Base-by-base conservation (phyloP, 2,329 filamentous ascomycete species). In the Zymoseptoria passerinii region DNA sequence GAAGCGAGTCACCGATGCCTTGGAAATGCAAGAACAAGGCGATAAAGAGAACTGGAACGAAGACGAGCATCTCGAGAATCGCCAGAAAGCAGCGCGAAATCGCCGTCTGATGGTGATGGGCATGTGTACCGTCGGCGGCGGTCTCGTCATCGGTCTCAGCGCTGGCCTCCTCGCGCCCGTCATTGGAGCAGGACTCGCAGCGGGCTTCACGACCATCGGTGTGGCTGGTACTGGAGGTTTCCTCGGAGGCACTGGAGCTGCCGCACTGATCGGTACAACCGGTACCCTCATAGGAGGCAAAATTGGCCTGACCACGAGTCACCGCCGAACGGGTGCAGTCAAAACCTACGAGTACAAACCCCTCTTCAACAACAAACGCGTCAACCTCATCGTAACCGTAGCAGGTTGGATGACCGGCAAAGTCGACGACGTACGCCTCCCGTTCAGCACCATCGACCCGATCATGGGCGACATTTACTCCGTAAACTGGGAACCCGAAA, bases 321-420 rank as follows among this genome's bases (percentile, higher is more conserved):
- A 89, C 68, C 83, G 92, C 67, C 83, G 94, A 66, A 97, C 89
- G 1, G 92, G 94, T 13, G 86, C 92, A 1, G 95, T 99, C 58
- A 91, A 87, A 74, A 99, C 94, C 0, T 99, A 97, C 70, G 94
- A 99, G 74, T 99, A 97, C 72, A 84, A 92, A 50, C 94, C 94
- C 6, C 77, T 99, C 51, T 92, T 97, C 78, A 99, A 99, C 77
- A 97, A 97, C 75, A 99, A 99, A 75, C 83, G 92, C 58, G 89
- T 96, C 48, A 97, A 99, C 67, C 81, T 99, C 28, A 94, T 99
- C 63, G 85, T 99, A 48, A 97, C 94, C 0, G 84, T 99, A 28
- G 91, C 92, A 0, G 94, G 94, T 3, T 99, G 94, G 94, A 95
- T 99, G 88, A 96, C 90, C 48, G 94, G 95, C 68, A 97, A 95